Evolutionary conservation across 2,329 filamentous ascomycete genomes (phyloP).

Genomic region (Penicillium griseofulvum): DNA sequence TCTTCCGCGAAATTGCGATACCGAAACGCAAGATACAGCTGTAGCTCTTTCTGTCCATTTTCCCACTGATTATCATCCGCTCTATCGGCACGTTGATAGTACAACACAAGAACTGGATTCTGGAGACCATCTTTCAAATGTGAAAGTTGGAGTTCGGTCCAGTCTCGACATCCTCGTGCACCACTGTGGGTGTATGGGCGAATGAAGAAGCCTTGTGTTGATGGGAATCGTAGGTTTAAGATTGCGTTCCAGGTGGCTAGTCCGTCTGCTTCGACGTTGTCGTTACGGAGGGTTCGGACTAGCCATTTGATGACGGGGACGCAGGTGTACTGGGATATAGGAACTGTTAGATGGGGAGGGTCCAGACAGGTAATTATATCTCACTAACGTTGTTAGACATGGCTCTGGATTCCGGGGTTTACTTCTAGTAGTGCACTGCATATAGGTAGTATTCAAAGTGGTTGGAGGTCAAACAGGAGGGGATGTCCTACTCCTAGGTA

Average conservation of each 20-base stretch:
- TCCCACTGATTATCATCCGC: background rate
- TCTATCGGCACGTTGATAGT: background rate
- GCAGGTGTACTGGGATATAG: background rate
- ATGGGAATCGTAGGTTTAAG: background rate
- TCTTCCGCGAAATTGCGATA: background rate
- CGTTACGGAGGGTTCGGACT: background rate
- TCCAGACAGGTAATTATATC: background rate
- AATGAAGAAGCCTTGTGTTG: background rate
- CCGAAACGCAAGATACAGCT: background rate
- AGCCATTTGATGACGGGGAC: background rate
- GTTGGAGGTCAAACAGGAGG: background rate
- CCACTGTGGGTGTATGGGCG: background rate
- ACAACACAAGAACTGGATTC: background rate
- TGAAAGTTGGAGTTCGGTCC: background rate
- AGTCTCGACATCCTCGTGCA: background rate
- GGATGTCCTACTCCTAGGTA: background rate
- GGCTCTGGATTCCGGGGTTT: background rate
- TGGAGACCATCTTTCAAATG: background rate
- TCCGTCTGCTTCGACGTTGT: background rate
- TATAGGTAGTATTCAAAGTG: background rate
- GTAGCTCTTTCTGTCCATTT: background rate
- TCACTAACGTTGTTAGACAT: background rate
- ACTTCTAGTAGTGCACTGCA: background rate
- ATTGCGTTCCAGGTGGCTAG: background rate
- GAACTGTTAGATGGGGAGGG: background rate